phyloP scores from a whole-genome alignment of 2,329 filamentous ascomycete species.

The Colletotrichum lentis region DNA sequence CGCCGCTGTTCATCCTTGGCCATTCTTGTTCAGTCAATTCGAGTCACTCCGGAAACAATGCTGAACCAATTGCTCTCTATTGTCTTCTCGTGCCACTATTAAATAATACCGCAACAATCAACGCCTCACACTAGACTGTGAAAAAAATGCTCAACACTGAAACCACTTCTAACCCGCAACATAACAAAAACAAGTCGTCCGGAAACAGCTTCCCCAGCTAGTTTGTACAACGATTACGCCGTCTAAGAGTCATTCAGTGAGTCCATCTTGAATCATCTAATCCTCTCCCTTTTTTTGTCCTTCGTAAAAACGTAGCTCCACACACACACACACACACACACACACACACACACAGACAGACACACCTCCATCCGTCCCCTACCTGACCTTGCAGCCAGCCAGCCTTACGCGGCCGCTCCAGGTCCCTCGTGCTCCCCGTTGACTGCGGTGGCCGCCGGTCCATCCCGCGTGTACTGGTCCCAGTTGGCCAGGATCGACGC shows the following conservation, averaged over 20 bases:
- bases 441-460: conserved; percentile 50
- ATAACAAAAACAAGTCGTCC: conserved; percentile 30
- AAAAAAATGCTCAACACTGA: not conserved
- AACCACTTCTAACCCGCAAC: conserved; percentile 21
- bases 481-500: conserved; percentile 85
- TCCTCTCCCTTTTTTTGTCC: conserved; percentile 2
- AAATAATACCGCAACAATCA: conserved; percentile 8
- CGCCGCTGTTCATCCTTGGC: no score
- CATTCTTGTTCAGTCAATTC: not conserved
- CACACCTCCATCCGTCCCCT: conserved; percentile 36
- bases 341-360: not conserved
- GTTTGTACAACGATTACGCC: conserved; percentile 36
- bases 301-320: conserved; percentile 25
- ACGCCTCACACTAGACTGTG: conserved; percentile 19
- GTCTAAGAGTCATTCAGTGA: conserved; percentile 33
- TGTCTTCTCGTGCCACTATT: conserved; percentile 27
- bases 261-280: conserved; percentile 14
- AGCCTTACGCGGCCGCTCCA: conserved; percentile 51
- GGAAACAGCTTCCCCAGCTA: conserved; percentile 15
- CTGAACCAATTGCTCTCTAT: conserved; percentile 34
- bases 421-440: conserved; percentile 53
- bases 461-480: conserved; percentile 72
- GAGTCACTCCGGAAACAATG: not conserved
- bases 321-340: not conserved
- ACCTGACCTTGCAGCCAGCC: conserved; percentile 38